Evolutionary conservation across 2,329 filamentous ascomycete species (phyloP), one percentile per base, ranked within the genome.

Genomic region (Ceratocystis harringtonii): DNA sequence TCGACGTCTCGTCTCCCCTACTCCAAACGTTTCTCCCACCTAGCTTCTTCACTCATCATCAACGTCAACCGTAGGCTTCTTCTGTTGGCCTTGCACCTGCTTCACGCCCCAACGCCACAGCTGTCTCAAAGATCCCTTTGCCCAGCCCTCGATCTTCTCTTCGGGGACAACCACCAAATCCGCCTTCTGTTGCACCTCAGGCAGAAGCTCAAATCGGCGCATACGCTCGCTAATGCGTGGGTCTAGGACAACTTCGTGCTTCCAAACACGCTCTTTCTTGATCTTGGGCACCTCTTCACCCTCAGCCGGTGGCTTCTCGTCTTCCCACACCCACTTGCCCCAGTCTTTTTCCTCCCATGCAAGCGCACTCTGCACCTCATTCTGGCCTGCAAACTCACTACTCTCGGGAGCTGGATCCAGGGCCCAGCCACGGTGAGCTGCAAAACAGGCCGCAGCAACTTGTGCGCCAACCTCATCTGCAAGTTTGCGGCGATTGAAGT

Each of bases 401-500:
- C 69, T 64, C 63, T 63, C 62, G 1, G 63, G 17, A 25, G 48
- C 12, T 25, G 65, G 41, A 3, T 70, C 71, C 70, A 77, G 75
- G 71, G 76, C 75, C 68, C 70, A 73, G 65, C 73, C 71, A 45
- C 73, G 73, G 36, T 75, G 71, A 25, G 68, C 73, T n/a, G 72
- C 73, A 45, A 96, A 83, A 67, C 95, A 92, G 44, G 88, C 85
- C 44, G 90, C 88, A 0, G 92, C 92, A 19, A 95, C 90, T 69
- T 96, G 85, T 52, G 89, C 86, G 63, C 94, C 94, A 68, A 96
- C 85, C 58, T 86, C 81, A 72, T 99, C 92, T 69, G 92, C 92
- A n/a, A 96, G 80, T 68, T 83, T 77, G 64, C 94, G 87, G 68
- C 87, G 86, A 74, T 87, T 95, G 68, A 99, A 79, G 80, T 92